Evolutionary conservation across 2,329 filamentous ascomycete species (phyloP), one percentile per base, ranked within the genome.

Genomic region (Cytospora chrysosperma): DNA sequence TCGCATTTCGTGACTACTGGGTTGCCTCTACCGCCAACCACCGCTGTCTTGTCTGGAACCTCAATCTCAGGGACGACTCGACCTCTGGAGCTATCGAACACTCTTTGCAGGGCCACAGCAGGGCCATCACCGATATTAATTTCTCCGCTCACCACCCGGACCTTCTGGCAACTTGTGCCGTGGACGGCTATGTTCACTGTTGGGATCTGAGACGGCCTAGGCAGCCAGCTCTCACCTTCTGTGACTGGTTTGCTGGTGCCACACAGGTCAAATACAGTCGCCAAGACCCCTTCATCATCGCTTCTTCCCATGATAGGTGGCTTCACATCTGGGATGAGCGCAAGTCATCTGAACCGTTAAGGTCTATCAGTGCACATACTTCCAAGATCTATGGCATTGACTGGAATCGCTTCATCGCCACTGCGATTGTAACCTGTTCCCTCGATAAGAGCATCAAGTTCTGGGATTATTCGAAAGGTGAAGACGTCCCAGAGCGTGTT

Each of bases 371-470:
- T 72, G 94, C 93, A 0, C 93, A 97, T 71, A 87, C 86, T 34
- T 97, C 93, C 43, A 97, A 97, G 76, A 97, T 97, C 65, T 97
- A 97, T 73, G 94, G 94, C 30, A 82, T 97, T 37, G 94, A 97
- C 75, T 97, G 94, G 94, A 96, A 96, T 72, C 86, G 94, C 58
- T 89, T 89, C 15, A 82, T 88, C 55, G 77, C 86, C 1, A 88
- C 86, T 12, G 88, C 87, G 40, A 81, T 97, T 57, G 87, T 92
- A 7, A 97, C 93, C 3, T 97, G 93, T 75, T 96, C 93, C 1
- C 79, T 97, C 56, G 93, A 97, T 73, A 92, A 89, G 73, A 96
- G 89, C 49, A 94, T 97, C 76, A 96, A 96, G 73, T 90, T 97
- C 68, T 97, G 93, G 93, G 90, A 97, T 73, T 92, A 93, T 69